A percentile compares a stretch with the other conserved stretches of the same genome.
Conservation (phyloP, 1,139 yeast species). For the Ogataea hybrid region DNA sequence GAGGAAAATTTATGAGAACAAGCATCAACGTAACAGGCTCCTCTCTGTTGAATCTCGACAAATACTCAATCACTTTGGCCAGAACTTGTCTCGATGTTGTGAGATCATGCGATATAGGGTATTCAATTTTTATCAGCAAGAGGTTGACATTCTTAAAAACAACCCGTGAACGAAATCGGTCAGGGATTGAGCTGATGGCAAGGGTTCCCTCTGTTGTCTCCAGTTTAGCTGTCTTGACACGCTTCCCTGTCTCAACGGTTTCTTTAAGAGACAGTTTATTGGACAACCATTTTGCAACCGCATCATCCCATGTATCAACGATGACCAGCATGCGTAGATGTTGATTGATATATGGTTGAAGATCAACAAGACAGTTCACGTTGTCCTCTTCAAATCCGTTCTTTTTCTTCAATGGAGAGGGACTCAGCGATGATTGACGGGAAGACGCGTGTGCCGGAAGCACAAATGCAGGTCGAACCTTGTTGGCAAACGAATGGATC, state of each 20-base stretch:
- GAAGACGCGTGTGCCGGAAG: neutral
- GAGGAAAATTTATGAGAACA: conserved; percentile 13
- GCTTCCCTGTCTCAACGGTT: conserved; percentile 30
- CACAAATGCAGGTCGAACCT: conserved; percentile 14
- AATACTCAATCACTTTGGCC: conserved; percentile 38
- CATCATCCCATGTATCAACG: conserved; percentile 44
- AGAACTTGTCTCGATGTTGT: conserved; percentile 39
- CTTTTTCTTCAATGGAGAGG: neutral
- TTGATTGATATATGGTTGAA: neutral
- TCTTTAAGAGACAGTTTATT: conserved; percentile 37
- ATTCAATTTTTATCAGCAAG: conserved; percentile 48
- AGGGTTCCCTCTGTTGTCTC: conserved; percentile 29
- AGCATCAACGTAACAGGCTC: conserved; percentile 22
- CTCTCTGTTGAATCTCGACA: conserved; percentile 37
- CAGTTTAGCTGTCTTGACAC: conserved; percentile 15
- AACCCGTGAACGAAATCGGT: conserved; percentile 35
- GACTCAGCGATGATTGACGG: neutral
- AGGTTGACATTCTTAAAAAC: conserved; percentile 42
- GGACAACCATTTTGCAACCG: conserved; percentile 47
- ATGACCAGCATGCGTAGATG: conserved; percentile 32
- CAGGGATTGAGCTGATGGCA: conserved; percentile 41
- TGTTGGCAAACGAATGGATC: conserved; percentile 33
- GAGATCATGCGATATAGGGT: conserved; percentile 34
- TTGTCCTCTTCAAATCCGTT: conserved; percentile 4
- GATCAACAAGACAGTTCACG: conserved; percentile 2